Evolutionary conservation across 2,329 filamentous ascomycete genomes (phyloP), one percentile per base, ranked within the genome.

Genomic region (Aspergillus transmontanensis): DNA sequence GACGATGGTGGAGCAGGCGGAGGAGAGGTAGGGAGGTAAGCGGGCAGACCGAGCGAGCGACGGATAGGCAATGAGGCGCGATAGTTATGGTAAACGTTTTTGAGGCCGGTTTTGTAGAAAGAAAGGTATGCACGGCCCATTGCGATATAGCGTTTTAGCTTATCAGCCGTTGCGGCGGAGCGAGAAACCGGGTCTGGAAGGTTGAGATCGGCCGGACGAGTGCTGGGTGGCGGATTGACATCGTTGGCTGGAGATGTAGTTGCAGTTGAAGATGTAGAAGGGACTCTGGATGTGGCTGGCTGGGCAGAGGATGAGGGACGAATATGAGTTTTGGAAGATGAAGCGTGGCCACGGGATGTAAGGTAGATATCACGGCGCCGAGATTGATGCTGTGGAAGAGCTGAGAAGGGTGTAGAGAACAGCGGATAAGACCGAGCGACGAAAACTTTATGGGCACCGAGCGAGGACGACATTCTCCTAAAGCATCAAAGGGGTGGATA

Each of bases 91-190:
- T 87, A 88, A 58, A 96, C 88, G 70, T 90, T 88, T 73, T 89
- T 88, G 36, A 97, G 79, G 21, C 94, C 94, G 1, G 87, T 85
- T 79, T 95, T 96, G 87, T 97, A 98, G 85, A 98, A 98, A 41
- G 79, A 78, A 11, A 90, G 77, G 78, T 96, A 97, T 58, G 90
- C 87, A 75, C 90, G 90, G 66, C 92, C 94, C 32, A 89, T 80
- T 50, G 78, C 77, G 55, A 78, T 57, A 66, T 72, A 72, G 64
- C 75, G 73, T 57, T 73, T 73, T 10, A 76, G 58, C 62, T 75
- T 75, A 28, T 67, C 69, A n/a, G 60, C 46, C 60, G 86, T 74
- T 23, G 80, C 73, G 32, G 84, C 75, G 9, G 78, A 72, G 23
- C 82, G 73, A 2, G 61, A n/a, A 21, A 81, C 75, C 59, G 87